phyloP scores from a whole-genome alignment of 192 early-diverging fungal species.

The Chytriomyces sp. region DNA sequence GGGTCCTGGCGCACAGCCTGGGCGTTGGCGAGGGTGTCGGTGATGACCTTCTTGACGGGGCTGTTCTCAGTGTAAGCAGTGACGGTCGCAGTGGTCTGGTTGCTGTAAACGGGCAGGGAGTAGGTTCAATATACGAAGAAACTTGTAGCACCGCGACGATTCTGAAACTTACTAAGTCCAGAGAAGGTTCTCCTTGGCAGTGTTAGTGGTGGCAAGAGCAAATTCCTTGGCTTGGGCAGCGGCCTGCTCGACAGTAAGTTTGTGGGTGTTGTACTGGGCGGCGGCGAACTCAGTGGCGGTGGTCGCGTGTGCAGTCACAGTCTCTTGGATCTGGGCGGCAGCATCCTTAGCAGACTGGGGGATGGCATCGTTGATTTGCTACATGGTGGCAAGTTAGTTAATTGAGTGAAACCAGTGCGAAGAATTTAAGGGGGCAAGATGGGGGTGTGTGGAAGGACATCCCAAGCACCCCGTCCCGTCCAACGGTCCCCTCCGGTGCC shows the following conservation, averaged over 20 bases:
- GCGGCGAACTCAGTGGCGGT: conserved; percentile 20
- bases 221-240: conserved; percentile 12
- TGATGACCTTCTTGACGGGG: conserved; percentile 47
- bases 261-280: neutral
- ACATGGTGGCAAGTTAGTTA: neutral
- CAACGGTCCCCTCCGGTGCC: no score
- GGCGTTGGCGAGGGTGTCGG: conserved; percentile 39
- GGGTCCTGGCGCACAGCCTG: conserved; percentile 42
- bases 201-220: neutral
- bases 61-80: conserved; percentile 47
- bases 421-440: neutral
- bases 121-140: no score
- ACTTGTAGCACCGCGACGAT: no score
- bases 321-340: conserved; percentile 10
- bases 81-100: conserved; percentile 54
- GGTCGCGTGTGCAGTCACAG: conserved; percentile 6
- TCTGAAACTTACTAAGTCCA: no score
- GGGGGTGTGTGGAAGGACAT: no score
- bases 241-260: neutral
- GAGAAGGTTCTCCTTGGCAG: neutral
- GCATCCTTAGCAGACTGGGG: conserved; percentile 49
- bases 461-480: no score
- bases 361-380: conserved; percentile 14
- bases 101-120: no score
- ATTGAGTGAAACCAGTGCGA: neutral